Evolutionary conservation across 805 yeast genomes (phyloP), one percentile per base, ranked within the genome.

Genomic region (Komagataella ulmi): DNA sequence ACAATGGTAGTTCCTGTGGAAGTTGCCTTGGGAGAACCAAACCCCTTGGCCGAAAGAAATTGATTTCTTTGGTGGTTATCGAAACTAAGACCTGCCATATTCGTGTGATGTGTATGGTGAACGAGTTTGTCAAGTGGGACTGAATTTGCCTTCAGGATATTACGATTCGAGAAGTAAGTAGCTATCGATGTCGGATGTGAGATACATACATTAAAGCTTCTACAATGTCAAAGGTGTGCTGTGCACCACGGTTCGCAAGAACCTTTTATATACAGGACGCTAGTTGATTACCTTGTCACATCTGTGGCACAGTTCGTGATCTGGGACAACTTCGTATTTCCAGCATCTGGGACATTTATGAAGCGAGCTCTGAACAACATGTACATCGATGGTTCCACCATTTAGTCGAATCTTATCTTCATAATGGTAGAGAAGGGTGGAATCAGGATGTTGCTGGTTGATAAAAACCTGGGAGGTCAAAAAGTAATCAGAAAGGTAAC

Each of bases 1-100:
- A 93, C 99, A 72, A 93, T 93, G 0, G 99, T 93, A n/a, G 99
- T 93, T 73, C 99, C 99, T 1, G 99, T 93, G 19, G 97, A 88
- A 1, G 99, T 93, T 44, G 96, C 95, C 56, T 75, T 83, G 51
- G 98, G 97, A 43, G 80, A 72, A 3, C 83, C 79, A 60, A 76
- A 79, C 10, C 97, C 96, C 57, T 80, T 75, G 19, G 83, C 72
- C 17, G 85, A 75, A 51, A 93, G 75, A 58, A 71, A 81, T 54
- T 77, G 79, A 68, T 93, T 93, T 74, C 99, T 85, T 66, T 88
- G 96, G 67, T 77, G 87, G 69, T 93, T 90, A 61, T 91, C 98
- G 67, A 93, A 91, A 60, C 88, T 83, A 53, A 91, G 78, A 43
- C 99, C 99, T 3, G 88, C 79, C 97, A 90, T 89, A 23, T 23